These are phyloP conservation scores for Exophiala sp. DNA, from an alignment of 2,329 filamentous ascomycete genomes.

Conservation along the genomic window DNA sequence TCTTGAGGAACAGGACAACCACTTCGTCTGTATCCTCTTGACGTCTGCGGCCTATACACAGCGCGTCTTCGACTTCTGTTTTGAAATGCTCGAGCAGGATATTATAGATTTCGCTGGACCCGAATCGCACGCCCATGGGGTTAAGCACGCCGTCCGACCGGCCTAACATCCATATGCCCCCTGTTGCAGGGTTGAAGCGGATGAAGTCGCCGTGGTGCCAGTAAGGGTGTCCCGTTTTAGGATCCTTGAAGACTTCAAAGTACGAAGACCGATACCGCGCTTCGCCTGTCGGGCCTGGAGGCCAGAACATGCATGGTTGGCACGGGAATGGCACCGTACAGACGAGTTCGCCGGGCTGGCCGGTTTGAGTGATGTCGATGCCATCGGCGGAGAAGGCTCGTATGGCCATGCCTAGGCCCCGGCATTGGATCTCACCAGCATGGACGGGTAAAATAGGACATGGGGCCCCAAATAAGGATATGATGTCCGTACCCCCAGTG, in stretches of 20 bases:
- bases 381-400: conserved; percentile 50
- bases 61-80: conserved; percentile 69
- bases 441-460: conserved; percentile 69
- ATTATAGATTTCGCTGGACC: conserved; percentile 93
- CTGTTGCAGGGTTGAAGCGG: conserved; percentile 61
- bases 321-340: conserved; percentile 82
- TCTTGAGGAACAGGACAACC: conserved; percentile 81
- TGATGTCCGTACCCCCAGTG: conserved; percentile 93
- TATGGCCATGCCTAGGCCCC: conserved; percentile 74
- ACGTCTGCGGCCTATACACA: conserved; percentile 74
- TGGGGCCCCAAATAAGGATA: conserved; percentile 85
- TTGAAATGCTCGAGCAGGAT: conserved; percentile 79
- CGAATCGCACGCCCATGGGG: conserved; percentile 83
- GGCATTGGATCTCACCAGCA: conserved; percentile 69
- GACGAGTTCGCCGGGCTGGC: conserved; percentile 78
- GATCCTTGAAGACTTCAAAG: conserved; percentile 68
- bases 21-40: conserved; percentile 73
- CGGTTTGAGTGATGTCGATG: conserved; percentile 53
- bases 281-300: conserved; percentile 57
- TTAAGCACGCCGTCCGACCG: conserved; percentile 90
- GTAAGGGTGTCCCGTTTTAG: conserved; percentile 40
- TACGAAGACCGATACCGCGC: conserved; percentile 78
- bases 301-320: conserved; percentile 84
- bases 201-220: conserved; percentile 98
- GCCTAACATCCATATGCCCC: conserved; percentile 83